Evolutionary conservation across 805 yeast genomes (phyloP), one percentile per base, ranked within the genome.

Genomic region (Teunomyces cretensis): DNA sequence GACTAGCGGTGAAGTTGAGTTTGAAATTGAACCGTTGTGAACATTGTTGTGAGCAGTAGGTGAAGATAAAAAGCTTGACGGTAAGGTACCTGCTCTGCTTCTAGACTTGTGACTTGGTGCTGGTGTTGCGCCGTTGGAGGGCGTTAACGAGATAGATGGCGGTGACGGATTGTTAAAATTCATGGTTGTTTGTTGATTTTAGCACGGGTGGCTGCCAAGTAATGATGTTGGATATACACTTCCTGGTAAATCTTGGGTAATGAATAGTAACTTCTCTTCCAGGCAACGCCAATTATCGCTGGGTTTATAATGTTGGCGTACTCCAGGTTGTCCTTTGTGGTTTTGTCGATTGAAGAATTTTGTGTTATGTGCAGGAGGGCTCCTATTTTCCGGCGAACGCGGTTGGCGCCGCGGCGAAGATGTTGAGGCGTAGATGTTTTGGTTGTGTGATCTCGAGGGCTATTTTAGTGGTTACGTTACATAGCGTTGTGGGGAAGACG

Each of bases 11-110:
- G 43, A 42, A 14, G 35, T 42, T 9, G 43, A 41, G 31, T 47
- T 55, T 50, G 41, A 33, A 43, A 36, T 30, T 39, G 42, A 36
- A 33, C 22, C 39, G 41, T 24, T 42, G 36, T 27, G 19, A n/a
- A 14, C 38, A 35, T 35, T 17, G 16, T 16, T 14, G 8, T 24
- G 38, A 22, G 13, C 38, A 11, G 44, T 40, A 14, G 42, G 44
- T 32, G 46, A 43, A 30, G 55, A 53, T 39, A 60, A 46, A 46
- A 83, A 73, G 39, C 84, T 67, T 15, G 90, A 81, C 7, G 94
- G 92, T 39, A 87, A 67, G 11, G 95, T 87, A 2, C 94, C 94
- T 2, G 94, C 86, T 51, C 95, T 75, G 37, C 86, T 80, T 49
- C 94, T 75, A 72, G 54, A 72, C 52, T 46, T 67, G 15, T 38